Evolutionary conservation across 345 rosid genomes (phyloP), one percentile per base, ranked within the genome.

Genomic region (Syzygium oleosum): DNA sequence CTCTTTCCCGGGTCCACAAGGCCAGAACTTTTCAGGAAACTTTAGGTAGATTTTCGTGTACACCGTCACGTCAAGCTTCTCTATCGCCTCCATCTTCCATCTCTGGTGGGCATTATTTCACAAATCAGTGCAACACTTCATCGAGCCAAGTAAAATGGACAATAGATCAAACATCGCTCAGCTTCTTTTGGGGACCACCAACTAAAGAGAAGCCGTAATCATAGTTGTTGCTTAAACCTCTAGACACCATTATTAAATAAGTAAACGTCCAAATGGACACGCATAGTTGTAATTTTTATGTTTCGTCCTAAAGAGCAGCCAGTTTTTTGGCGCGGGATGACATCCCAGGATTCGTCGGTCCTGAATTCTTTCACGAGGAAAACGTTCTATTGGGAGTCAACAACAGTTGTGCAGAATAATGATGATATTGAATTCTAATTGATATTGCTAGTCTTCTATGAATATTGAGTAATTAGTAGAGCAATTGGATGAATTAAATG

Each of bases 41-140:
- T 94, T 96, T 51, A 98, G 91, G 94, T 92, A 98, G 91, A 98
- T 95, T 93, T 98, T 98, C 6, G 98, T 98, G 92, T 98, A 98
- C 43, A 98, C 98, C 94, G 93, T 96, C 89, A 98, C 97, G 86
- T 94, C 99, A 88, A 98, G 94, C 85, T 93, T 93, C 90, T 92
- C 92, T 85, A 98, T 94, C 84, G 98, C 98, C 85, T 96, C 99
- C 85, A 93, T 92, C 91, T 98, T 98, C 99, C 99, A 98, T 88
- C 92, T 94, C 99, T 98, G 98, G 59, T 13, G 73, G 73, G 19
- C 17, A 8, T 61, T 61, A 61, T n/a, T 61, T 61, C 27, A n/a
- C 73, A 58, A 61, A 52, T 52, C 2, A 52, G 54, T 52, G 54
- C 54, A 52, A 52, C 14, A 15, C 54, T 52, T 52, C 54, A 52